Percentiles rank a stretch among this genome's conserved stretches.
These are phyloP conservation scores for Chlorella sp. DNA, from an alignment of 139 green algal species.

Conservation along the genomic window DNA sequence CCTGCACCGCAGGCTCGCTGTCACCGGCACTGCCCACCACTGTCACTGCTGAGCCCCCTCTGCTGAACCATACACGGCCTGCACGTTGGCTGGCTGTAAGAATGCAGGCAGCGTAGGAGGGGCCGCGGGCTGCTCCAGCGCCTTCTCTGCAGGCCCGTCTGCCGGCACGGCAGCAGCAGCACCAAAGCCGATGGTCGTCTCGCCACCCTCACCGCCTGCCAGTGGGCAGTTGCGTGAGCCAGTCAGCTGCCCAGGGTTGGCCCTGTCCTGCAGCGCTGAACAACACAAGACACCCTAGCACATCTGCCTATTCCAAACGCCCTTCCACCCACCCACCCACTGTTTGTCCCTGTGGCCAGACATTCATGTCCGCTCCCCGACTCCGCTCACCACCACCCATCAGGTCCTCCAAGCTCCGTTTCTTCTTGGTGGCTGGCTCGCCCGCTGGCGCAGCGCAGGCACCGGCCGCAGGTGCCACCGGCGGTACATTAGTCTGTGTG, in stretches of 20 bases:
- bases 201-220: constrained; percentile 1
- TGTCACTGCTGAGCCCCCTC: too few species aligned
- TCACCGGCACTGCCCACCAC: too few species aligned
- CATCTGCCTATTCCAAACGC: too few species aligned
- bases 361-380: too few species aligned
- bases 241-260: background rate
- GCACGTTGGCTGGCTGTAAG: constrained; percentile 41
- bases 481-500: constrained; percentile 20
- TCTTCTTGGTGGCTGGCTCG: constrained; percentile 38
- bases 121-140: background rate
- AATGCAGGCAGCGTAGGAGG: constrained; percentile 46
- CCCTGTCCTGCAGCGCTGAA: background rate
- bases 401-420: constrained; percentile 58
- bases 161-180: background rate
- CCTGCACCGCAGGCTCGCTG: too few species aligned
- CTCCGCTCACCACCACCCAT: constrained; percentile 42
- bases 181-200: constrained; percentile 47
- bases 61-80: constrained; percentile 35
- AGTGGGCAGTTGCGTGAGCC: background rate
- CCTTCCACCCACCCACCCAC: too few species aligned
- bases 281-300: too few species aligned
- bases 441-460: background rate
- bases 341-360: too few species aligned
- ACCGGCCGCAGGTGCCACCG: background rate
- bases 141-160: background rate